A percentile compares a stretch with the other conserved stretches of the same genome.
Evolutionary conservation across 192 early-diverging fungal genomes (phyloP).

Genomic region (Coemansia sp.): DNA sequence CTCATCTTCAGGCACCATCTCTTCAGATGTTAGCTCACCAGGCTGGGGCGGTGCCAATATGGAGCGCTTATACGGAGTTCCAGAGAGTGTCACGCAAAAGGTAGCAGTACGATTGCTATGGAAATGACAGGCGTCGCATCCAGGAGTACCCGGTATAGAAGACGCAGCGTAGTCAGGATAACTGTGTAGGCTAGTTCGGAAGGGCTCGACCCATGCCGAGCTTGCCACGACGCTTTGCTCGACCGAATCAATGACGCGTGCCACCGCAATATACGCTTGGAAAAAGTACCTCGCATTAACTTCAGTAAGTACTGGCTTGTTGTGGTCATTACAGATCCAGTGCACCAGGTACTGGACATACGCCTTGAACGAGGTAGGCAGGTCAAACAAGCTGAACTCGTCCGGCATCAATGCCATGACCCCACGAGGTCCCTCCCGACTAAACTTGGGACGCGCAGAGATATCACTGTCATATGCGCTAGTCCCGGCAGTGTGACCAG

Average conservation of each 20-base stretch:
- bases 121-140: conserved; percentile 54
- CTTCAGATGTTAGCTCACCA: neutral
- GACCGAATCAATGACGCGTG: conserved; percentile 40
- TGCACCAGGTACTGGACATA: conserved; percentile 55
- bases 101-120: conserved; percentile 47
- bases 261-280: conserved; percentile 43
- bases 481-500: neutral
- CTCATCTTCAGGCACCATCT: neutral
- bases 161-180: conserved; percentile 24
- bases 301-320: conserved; percentile 18
- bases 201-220: conserved; percentile 46
- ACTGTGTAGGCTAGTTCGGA: conserved; percentile 28
- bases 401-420: conserved; percentile 36
- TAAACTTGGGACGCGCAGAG: conserved; percentile 13
- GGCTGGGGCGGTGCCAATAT: conserved; percentile 34
- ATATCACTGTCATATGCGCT: conserved; percentile 4
- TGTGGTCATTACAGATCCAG: conserved; percentile 47
- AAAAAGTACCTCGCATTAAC: conserved; percentile 44
- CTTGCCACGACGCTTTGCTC: conserved; percentile 53
- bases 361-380: conserved; percentile 48
- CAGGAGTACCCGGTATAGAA: conserved; percentile 23
- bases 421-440: conserved; percentile 6
- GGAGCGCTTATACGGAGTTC: conserved; percentile 31
- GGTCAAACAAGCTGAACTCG: conserved; percentile 45
- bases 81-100: conserved; percentile 32